These are phyloP conservation scores for Scortechinia acanthostroma DNA, from an alignment of 2,329 filamentous ascomycete species.

Conservation along the genomic window DNA sequence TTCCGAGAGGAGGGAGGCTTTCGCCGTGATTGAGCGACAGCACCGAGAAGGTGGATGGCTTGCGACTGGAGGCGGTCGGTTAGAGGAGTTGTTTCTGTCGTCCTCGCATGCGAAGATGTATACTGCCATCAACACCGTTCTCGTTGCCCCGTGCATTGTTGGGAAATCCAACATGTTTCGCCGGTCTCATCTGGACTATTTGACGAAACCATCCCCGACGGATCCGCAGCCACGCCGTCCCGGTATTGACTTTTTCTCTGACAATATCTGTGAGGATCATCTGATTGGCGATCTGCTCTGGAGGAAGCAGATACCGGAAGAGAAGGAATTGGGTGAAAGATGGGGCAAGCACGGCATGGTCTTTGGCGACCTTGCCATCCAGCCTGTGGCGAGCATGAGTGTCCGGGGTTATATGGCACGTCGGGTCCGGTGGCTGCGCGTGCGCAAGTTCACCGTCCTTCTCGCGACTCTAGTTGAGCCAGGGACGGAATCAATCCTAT, in stretches of 20 bases:
- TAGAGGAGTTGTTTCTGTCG: slow-evolving; percentile 92
- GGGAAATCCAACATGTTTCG: slow-evolving; percentile 99
- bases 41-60: background rate
- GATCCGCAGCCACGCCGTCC: slow-evolving; percentile 32
- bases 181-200: slow-evolving; percentile 75
- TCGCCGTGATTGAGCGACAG: background rate
- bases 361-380: slow-evolving; percentile 79
- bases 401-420: slow-evolving; percentile 72
- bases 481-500: slow-evolving; percentile 81
- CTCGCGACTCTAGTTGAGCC: slow-evolving; percentile 86
- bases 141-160: slow-evolving; percentile 84
- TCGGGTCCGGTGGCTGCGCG: slow-evolving; percentile 81
- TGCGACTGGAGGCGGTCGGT: slow-evolving; percentile 59
- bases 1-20: background rate
- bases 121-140: slow-evolving; percentile 87
- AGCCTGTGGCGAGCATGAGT: slow-evolving; percentile 79
- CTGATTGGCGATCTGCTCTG: slow-evolving; percentile 88
- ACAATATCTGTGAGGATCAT: slow-evolving; percentile 97
- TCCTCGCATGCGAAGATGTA: slow-evolving; percentile 97
- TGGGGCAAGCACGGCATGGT: slow-evolving; percentile 77
- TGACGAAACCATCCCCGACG: slow-evolving; percentile 42
- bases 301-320: slow-evolving; percentile 51
- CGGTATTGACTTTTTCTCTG: slow-evolving; percentile 87
- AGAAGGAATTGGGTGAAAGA: slow-evolving; percentile 11
- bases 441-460: slow-evolving; percentile 88